Conservation (phyloP, 345 rosid species). For the Corymbia maculata region DNA sequence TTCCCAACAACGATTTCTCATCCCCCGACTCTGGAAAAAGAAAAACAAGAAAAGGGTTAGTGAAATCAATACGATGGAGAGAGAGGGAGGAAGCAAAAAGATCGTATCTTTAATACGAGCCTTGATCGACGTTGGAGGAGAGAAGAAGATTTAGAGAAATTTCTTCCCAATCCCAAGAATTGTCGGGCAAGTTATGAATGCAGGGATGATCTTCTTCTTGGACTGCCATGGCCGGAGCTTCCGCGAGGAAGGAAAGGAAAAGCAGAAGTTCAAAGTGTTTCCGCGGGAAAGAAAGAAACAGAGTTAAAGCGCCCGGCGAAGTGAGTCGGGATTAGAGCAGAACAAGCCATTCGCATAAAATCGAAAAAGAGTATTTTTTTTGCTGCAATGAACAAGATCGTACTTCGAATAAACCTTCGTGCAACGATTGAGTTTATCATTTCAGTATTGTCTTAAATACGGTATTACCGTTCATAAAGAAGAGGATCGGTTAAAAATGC, state of each 20-base stretch:
- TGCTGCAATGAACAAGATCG: no score
- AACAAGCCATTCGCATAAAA: no score
- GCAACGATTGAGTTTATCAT: no score
- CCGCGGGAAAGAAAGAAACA: not conserved
- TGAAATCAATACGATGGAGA: not conserved
- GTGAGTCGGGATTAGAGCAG: not conserved
- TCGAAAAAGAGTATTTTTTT: no score
- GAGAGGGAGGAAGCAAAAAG: not conserved
- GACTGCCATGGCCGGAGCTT: not conserved
- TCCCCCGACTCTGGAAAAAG: not conserved
- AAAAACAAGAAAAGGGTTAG: not conserved
- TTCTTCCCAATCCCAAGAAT: conserved; percentile 7
- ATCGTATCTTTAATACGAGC: not conserved
- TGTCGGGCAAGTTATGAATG: not conserved
- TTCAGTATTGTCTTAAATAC: no score
- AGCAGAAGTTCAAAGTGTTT: not conserved
- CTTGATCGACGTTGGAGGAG: not conserved
- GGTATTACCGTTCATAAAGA: no score
- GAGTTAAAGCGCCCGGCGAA: fast-evolving
- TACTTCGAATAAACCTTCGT: no score
- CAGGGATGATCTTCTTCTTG: not conserved
- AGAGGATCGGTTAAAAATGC: no score
- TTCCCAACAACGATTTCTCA: no score
- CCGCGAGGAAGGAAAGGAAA: not conserved
- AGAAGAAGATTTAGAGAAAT: not conserved